Evolutionary conservation across 129 eudicot species (phyloP), one percentile per base, ranked within the genome.

Genomic region (Flaveria brownii): DNA sequence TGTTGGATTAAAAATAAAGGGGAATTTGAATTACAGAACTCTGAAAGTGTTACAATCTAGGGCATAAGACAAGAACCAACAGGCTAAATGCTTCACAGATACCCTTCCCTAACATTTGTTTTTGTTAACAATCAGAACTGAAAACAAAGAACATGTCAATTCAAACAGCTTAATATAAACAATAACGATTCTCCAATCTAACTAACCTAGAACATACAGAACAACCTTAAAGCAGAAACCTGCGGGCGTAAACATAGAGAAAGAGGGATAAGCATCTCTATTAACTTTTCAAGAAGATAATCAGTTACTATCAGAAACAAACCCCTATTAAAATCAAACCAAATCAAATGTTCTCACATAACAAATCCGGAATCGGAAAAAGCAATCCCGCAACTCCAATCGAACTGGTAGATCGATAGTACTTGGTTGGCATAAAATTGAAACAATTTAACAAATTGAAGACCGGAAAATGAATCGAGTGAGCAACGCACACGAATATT

Each of bases 21-120:
- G 79, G 45, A 75, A 28, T 5, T 47, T 63, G 23, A 62, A 26
- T 30, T 18, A 66, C 12, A 75, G 47, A 47, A 41, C 45, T 28
- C 59, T 61, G 28, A 59, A 74, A 42, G 41, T 33, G 55, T 18
- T 9, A 72, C 52, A 20, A 72, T 60, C 65, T 52, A 72, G 76
- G 50, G 65, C 23, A 52, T 54, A 46, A 64, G 6, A 64, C 23
- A 14, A 28, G 13, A 57, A 46, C 55, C 39, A 68, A 18, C 73
- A 45, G 18, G 4, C 73, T 45, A 68, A 11, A 43, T 22, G 26
- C 66, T 55, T 41, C 15, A 72, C 42, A 6, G 47, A 57, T 17
- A 45, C 30, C 60, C 33, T 17, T 61, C 43, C 25, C 41, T 61
- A 8, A 51, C 26, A 61, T 45, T 25, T 30, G 16, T 45, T 23